Base-by-base conservation (phyloP, 495 filamentous ascomycete genomes). In the Penicillium dipodomyicola region DNA sequence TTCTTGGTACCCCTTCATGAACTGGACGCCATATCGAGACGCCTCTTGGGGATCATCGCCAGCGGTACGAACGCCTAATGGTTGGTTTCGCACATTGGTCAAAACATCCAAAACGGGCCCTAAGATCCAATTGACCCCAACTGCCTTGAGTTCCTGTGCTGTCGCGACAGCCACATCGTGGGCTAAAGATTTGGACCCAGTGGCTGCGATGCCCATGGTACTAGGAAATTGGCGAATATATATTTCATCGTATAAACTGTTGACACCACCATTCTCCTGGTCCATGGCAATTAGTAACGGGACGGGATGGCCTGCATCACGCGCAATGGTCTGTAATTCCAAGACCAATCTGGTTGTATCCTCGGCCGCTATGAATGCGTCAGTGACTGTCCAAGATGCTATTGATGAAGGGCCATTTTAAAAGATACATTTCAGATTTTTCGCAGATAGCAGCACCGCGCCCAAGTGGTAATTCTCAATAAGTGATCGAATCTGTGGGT, bases 211-310 rank as follows among this genome's bases (percentile, higher is more conserved):
- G 32, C 91, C 91, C 91, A 96, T 96, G 47, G 90, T 86, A 61
- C 88, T 92, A 17, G 91, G 91, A 60, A 92, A 96, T 66, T 96
- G 91, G 56, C 89, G 87, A 61, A 96, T 90, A 70, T 89, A 92
- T 57, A 91, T 87, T 60, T 93, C 89, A 74, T 96, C 91, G 65
- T 90, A 96, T 15, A 96, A 79, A 70, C 89, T 93, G 73, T 96
- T 96, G 65, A 96, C 91, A 4, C 91, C 91, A 46, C 91, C 91
- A 87, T 96, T 96, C 69, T 96, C 91, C 64, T 96, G 91, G 67
- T 96, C 91, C 35, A 96, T 66, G 14, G 88, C 89, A 63, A 96
- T 96, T 53, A 90, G 75, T 25, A 96, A 74, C 12, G 91, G 91
- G 3, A 92, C 85, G 3, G 87, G 87, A 69, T 96, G 91, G 41